Evolutionary conservation across 805 yeast species (phyloP).

Genomic region (Saturnispora kantuleensis): DNA sequence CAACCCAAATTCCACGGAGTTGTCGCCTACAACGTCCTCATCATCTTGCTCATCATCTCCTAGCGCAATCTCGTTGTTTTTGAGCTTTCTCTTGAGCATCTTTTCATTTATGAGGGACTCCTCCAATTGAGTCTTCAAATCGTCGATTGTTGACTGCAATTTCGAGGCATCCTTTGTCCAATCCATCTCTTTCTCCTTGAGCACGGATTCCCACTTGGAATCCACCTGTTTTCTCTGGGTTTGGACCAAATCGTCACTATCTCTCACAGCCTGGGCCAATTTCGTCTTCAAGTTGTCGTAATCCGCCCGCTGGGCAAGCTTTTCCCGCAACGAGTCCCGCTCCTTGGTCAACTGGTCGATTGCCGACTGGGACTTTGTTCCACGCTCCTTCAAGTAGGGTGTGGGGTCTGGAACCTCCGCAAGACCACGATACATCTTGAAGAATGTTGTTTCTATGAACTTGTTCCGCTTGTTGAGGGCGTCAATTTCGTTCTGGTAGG

Average conservation of each 20-base stretch:
- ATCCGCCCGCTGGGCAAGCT: conserved; percentile 58
- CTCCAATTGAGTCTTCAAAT: conserved; percentile 44
- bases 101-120: conserved; percentile 59
- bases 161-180: conserved; percentile 55
- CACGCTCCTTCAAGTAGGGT: conserved; percentile 62
- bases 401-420: conserved; percentile 93
- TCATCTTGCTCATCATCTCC: conserved; percentile 19
- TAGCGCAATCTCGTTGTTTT: conserved; percentile 36
- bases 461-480: conserved; percentile 69
- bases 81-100: conserved; percentile 50
- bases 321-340: conserved; percentile 41
- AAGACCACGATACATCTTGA: conserved; percentile 62
- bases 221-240: conserved; percentile 59
- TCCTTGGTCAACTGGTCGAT: conserved; percentile 41
- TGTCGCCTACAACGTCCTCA: conserved; percentile 23
- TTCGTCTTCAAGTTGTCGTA: conserved; percentile 66
- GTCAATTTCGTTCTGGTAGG: conserved; percentile 86
- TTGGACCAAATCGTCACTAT: conserved; percentile 43
- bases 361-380: conserved; percentile 43
- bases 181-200: conserved; percentile 65
- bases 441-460: conserved; percentile 59
- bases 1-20: conserved; percentile 30
- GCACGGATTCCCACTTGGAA: conserved; percentile 53
- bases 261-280: conserved; percentile 50
- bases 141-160: conserved; percentile 39